Evolutionary conservation across 768 basidiomycete genomes (phyloP).

Genomic region (Pluteus cervinus): DNA sequence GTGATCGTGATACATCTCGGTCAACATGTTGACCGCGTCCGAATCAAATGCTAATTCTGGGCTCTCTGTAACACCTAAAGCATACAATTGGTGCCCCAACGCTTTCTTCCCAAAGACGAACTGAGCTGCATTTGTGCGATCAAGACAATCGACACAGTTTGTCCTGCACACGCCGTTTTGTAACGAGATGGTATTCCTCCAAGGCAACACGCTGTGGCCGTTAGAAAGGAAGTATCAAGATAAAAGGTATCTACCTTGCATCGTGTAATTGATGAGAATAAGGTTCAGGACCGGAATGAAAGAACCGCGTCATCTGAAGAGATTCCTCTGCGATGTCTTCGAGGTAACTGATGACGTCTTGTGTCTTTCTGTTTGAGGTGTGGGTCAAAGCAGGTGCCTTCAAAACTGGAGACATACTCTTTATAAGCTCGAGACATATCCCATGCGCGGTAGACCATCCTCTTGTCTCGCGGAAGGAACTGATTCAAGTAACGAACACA

Average conservation of each 20-base stretch:
- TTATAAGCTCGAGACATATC: conserved; percentile 96
- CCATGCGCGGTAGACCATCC: conserved; percentile 91
- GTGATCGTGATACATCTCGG: conserved; percentile 98
- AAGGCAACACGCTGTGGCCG: conserved; percentile 28
- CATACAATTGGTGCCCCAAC: conserved; percentile 91
- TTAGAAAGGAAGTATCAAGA: conserved; percentile 7
- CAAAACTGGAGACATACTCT: conserved; percentile 44
- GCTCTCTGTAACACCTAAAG: conserved; percentile 80
- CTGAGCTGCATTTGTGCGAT: conserved; percentile 94
- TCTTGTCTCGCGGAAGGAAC: conserved; percentile 79
- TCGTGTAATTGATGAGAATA: conserved; percentile 62
- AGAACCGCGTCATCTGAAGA: conserved; percentile 87
- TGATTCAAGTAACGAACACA: conserved; percentile 94
- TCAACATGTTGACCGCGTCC: conserved; percentile 93
- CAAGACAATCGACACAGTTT: conserved; percentile 96
- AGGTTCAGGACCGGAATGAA: conserved; percentile 89
- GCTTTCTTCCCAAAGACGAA: conserved; percentile 96
- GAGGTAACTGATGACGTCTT: conserved; percentile 92
- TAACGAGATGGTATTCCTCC: conserved; percentile 66
- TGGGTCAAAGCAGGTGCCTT: not conserved
- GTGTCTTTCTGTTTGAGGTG: conserved; percentile 62
- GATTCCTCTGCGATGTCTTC: conserved; percentile 95
- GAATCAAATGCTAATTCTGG: conserved; percentile 89
- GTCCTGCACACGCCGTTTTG: conserved; percentile 92
- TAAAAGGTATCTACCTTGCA: conserved; percentile 24